Evolutionary conservation across 2,329 filamentous ascomycete species (phyloP), one percentile per base, ranked within the genome.

Genomic region (Monosporascus sp.): DNA sequence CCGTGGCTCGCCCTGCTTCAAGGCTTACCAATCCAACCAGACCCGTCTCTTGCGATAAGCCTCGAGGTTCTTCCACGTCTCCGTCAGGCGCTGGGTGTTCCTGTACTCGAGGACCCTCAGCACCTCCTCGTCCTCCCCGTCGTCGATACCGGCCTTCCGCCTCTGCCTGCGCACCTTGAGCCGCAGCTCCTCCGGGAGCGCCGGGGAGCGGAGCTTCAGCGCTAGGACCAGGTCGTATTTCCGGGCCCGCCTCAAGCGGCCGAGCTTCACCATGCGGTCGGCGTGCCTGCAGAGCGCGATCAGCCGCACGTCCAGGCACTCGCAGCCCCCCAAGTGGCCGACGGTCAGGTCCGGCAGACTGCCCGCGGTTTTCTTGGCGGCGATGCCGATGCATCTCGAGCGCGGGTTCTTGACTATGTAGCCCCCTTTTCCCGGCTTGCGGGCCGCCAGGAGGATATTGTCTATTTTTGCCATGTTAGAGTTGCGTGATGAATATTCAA

Each of bases 11-110:
- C 9, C 27, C 27, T 31, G 27, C 27, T 11, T 31, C 3, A 9
- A 31, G 1, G 38, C 37, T 57, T 43, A 62, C 60, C 60, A 63
- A 46, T 62, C 60, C 35, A 52, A 56, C 59, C 60, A 62, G 48
- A 62, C 59, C 2, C 14, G 55, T 18, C 61, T 54, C 18, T 37
- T 41, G 31, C 43, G 45, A 48, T 55, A 63, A 6, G 57, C 59
- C 50, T 58, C 37, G 1, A 55, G 49, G 11, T 37, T 60, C 45
- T 58, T 57, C 60, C 61, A 62, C 25, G 55, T 53, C 52, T 62
- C 61, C 3, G 60, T 37, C 0, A 63, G 51, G 2, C 37, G 11
- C 47, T 62, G 58, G 15, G 53, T 52, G 2, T 50, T 48, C 20
- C 49, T 17, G 8, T 18, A 51, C 3, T 60, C 59, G 3, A 57